Percentiles rank a stretch among this genome's conserved stretches.
These are phyloP conservation scores for Harringtonia aguacate DNA, from an alignment of 2,329 filamentous ascomycete species.

Conservation along the genomic window DNA sequence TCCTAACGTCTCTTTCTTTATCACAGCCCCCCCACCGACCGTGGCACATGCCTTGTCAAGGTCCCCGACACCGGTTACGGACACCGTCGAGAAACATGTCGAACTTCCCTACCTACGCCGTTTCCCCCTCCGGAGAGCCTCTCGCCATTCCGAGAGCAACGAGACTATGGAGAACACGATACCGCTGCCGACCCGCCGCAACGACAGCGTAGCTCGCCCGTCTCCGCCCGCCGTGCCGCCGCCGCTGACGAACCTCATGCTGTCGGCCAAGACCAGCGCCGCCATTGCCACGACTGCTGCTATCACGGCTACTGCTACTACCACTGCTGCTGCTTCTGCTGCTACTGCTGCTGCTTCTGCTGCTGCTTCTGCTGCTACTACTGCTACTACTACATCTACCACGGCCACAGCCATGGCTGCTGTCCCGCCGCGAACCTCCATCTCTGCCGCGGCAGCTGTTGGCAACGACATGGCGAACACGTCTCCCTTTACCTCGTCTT, in stretches of 20 bases:
- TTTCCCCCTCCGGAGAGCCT: conserved; percentile 44
- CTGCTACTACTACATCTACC: neutral
- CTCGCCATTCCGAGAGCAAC: conserved; percentile 32
- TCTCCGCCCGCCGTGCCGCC: conserved; percentile 18
- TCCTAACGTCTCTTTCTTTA: neutral
- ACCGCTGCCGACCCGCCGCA: conserved; percentile 23
- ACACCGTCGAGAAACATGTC: conserved; percentile 38
- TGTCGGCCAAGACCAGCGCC: conserved; percentile 7
- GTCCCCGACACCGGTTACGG: conserved; percentile 35
- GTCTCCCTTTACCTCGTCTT: too few relatives aligned
- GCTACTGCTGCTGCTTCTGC: neutral
- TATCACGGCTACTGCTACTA: conserved; percentile 16
- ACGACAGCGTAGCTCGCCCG: conserved; percentile 31
- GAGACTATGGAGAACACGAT: neutral
- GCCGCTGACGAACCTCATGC: conserved; percentile 7
- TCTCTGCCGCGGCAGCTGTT: too few relatives aligned
- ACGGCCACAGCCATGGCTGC: neutral
- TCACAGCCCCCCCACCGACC: conserved; percentile 39
- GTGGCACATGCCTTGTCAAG: conserved; percentile 36
- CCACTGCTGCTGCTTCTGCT: neutral
- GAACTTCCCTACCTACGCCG: conserved; percentile 38
- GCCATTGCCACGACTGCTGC: conserved; percentile 7
- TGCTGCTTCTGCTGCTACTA: neutral
- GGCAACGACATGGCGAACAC: too few relatives aligned
- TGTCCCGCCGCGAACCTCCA: too few relatives aligned